Conservation (phyloP, 2,329 filamentous ascomycete genomes). For the Septoria linicola region DNA sequence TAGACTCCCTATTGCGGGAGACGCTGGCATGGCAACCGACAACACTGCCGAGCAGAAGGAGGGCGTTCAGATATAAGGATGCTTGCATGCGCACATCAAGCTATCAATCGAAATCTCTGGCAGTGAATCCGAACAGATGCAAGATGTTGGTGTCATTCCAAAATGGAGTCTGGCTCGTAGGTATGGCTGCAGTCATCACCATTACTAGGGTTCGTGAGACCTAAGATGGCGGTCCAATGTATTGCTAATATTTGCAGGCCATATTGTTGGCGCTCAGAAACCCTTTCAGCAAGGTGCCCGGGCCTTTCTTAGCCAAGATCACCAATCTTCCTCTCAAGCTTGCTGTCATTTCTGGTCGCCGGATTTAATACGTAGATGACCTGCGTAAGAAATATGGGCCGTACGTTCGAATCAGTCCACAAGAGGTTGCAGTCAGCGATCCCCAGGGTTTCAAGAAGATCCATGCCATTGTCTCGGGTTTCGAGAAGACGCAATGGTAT, state of each 20-base stretch:
- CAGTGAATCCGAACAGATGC: too few relatives aligned
- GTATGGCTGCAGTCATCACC: too few relatives aligned
- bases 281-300: slow-evolving; percentile 34
- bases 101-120: too few relatives aligned
- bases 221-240: too few relatives aligned
- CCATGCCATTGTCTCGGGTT: slow-evolving; percentile 31
- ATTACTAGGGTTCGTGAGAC: too few relatives aligned
- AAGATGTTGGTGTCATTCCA: too few relatives aligned
- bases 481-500: slow-evolving; percentile 36
- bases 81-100: too few relatives aligned
- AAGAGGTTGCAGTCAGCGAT: slow-evolving; percentile 35
- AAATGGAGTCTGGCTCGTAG: too few relatives aligned
- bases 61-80: too few relatives aligned
- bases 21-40: too few relatives aligned
- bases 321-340: slow-evolving; percentile 38
- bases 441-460: slow-evolving; percentile 34
- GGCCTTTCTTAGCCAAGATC: slow-evolving; percentile 31
- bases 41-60: too few relatives aligned
- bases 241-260: slow-evolving; percentile 1
- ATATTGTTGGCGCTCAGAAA: slow-evolving; percentile 8
- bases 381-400: slow-evolving; percentile 39
- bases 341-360: slow-evolving; percentile 40
- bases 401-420: slow-evolving; percentile 33
- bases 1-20: too few relatives aligned
- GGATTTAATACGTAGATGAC: slow-evolving; percentile 42